Evolutionary conservation across 1,139 yeast species (phyloP), one percentile per base, ranked within the genome.

Genomic region (Meyerozyma guilliermondii): DNA sequence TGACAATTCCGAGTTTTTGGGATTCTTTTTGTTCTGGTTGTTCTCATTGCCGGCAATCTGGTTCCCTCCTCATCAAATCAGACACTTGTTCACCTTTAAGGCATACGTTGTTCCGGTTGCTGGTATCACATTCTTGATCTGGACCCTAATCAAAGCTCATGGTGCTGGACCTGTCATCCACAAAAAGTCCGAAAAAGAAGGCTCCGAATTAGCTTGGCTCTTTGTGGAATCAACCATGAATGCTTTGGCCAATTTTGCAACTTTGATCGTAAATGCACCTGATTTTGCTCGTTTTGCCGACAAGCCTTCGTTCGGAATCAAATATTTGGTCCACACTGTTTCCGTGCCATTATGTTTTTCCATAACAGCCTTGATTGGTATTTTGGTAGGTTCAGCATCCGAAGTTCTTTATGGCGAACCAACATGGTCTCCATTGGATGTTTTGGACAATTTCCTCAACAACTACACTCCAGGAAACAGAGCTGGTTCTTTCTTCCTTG

Each of bases 221-320:
- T 86, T 87, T 62, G 76, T 89, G 44, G 76, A 77, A 54, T 77
- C 89, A n/a, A 68, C 83, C 35, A 83, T 88, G 88, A 83, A 83
- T 59, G 74, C 89, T 41, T 69, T 89, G 51, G 88, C 95, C 23
- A 86, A 87, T 64, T 88, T 88, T 56, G 94, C 95, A 6, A 86
- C 96, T 7, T 74, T 89, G 56, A 84, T 87, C 55, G 79, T 85
- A 49, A 89, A 89, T 63, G 85, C 95, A 16, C 95, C 96, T 0
- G 97, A 89, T 73, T 88, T 87, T 62, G 75, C 95, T 18, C 80
- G 96, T 61, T 85, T 88, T 61, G 84, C 96, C 8, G 76, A 74
- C 44, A 59, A 57, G 40, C 71, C 73, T 8, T 58, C 71, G 7
- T 69, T 66, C 46, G 59, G 66, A 18, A 66, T 71, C 62, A 71